These are phyloP conservation scores for Diaporthe sp. DNA, from an alignment of 2,329 filamentous ascomycete genomes.

Conservation along the genomic window DNA sequence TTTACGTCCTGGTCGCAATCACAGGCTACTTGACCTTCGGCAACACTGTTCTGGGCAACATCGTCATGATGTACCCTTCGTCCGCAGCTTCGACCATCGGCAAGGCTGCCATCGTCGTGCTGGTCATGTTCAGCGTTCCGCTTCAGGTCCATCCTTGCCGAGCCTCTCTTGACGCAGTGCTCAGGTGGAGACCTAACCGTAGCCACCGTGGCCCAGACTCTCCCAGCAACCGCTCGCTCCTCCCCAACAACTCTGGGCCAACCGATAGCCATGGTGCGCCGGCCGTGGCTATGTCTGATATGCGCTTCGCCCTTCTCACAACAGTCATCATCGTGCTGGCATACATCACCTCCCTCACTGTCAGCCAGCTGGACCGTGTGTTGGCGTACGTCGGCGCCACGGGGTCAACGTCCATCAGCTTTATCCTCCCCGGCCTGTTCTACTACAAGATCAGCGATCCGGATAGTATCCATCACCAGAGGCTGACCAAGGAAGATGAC, in stretches of 20 bases:
- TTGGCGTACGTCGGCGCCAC: constrained; percentile 96
- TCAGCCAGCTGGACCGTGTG: constrained; percentile 89
- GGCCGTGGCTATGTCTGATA: constrained; percentile 80
- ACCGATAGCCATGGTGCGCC: constrained; percentile 65
- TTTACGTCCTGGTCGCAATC: constrained; percentile 92
- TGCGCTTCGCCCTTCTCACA: constrained; percentile 90
- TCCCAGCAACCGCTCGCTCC: constrained; percentile 57
- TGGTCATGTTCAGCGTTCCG: constrained; percentile 97
- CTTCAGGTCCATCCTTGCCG: constrained; percentile 96
- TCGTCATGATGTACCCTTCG: constrained; percentile 88
- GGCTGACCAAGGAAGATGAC: constrained; percentile 91
- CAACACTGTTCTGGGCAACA: constrained; percentile 89
- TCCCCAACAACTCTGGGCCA: constrained; percentile 50
- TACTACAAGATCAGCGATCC: constrained; percentile 99
- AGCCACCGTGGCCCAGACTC: constrained; percentile 56
- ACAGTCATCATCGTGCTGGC: constrained; percentile 86
- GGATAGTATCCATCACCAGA: constrained; percentile 87
- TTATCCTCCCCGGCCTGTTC: constrained; percentile 95
- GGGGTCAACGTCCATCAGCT: constrained; percentile 94
- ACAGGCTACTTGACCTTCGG: constrained; percentile 98
- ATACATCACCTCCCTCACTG: constrained; percentile 91
- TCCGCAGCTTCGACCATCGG: constrained; percentile 90
- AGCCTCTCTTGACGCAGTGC: constrained; percentile 93
- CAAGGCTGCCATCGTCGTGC: constrained; percentile 92
- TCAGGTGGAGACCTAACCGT: constrained; percentile 84